phyloP scores from a whole-genome alignment of 2,329 filamentous ascomycete species.

The Diaporthe sp. region DNA sequence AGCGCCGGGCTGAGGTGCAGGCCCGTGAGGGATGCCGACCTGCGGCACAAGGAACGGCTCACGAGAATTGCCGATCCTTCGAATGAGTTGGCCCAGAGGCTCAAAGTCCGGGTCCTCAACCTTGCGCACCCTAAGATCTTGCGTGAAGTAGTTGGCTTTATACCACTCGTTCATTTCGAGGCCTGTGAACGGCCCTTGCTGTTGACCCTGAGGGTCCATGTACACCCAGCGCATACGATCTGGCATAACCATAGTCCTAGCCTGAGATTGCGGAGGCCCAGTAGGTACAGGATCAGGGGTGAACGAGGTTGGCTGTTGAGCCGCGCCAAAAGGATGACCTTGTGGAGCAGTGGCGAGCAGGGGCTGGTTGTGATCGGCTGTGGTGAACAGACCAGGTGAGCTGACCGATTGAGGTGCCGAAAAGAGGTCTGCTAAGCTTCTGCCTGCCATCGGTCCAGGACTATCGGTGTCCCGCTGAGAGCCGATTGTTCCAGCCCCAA shows the following conservation, averaged over 20 bases:
- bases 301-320: slow-evolving; percentile 47
- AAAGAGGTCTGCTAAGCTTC: slow-evolving; percentile 69
- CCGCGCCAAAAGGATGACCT: slow-evolving; percentile 49
- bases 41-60: slow-evolving; percentile 98
- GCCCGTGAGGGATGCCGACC: slow-evolving; percentile 93
- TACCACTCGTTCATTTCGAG: slow-evolving; percentile 99
- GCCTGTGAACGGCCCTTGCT: slow-evolving; percentile 95
- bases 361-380: slow-evolving; percentile 54
- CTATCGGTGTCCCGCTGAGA: slow-evolving; percentile 71
- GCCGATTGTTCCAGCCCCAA: slow-evolving; percentile 73
- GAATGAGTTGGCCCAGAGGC: slow-evolving; percentile 92
- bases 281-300: slow-evolving; percentile 53
- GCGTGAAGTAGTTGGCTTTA: slow-evolving; percentile 97
- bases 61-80: slow-evolving; percentile 95
- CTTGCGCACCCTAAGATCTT: slow-evolving; percentile 94
- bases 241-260: slow-evolving; percentile 98
- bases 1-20: slow-evolving; percentile 67
- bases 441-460: slow-evolving; percentile 65
- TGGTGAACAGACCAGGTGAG: slow-evolving; percentile 53
- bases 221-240: slow-evolving; percentile 99
- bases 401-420: slow-evolving; percentile 52
- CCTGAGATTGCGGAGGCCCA: slow-evolving; percentile 74
- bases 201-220: slow-evolving; percentile 90
- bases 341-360: slow-evolving; percentile 50
- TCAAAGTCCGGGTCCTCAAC: slow-evolving; percentile 95